A percentile compares a stretch with the other conserved stretches of the same genome.
Evolutionary conservation across 2,329 filamentous ascomycete genomes (phyloP).

Genomic region (Aspergillus sp.): DNA sequence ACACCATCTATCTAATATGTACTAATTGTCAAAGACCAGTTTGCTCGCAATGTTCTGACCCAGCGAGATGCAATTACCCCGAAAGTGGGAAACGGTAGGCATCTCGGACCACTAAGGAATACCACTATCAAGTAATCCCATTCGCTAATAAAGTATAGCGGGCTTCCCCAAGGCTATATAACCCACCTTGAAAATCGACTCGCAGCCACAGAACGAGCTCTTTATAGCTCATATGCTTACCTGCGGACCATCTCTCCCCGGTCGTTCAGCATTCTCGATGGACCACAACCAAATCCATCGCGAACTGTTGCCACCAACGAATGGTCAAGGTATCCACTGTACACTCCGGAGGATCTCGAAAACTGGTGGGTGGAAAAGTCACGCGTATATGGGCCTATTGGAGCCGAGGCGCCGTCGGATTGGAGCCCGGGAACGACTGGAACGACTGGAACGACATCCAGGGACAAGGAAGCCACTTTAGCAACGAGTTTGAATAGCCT

Average conservation of each 20-base stretch:
- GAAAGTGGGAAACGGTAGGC: conserved; percentile 22
- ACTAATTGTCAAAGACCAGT: conserved; percentile 14
- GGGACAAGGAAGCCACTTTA: not conserved
- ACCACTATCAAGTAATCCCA: not conserved
- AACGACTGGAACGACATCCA: not conserved
- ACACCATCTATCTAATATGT: not conserved
- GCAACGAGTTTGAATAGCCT: not conserved
- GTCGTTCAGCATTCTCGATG: not conserved
- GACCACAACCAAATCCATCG: not conserved
- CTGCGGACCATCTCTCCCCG: conserved; percentile 3
- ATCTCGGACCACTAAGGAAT: not conserved
- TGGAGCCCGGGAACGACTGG: not conserved
- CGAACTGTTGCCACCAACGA: conserved; percentile 4
- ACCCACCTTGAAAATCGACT: conserved; percentile 41
- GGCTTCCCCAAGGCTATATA: conserved; percentile 37
- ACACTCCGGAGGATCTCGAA: conserved; percentile 5
- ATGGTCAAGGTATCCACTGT: conserved; percentile 6
- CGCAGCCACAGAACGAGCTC: conserved; percentile 27
- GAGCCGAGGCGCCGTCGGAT: not conserved
- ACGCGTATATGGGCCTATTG: conserved; percentile 1
- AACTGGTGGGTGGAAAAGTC: conserved; percentile 9
- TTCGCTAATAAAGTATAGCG: conserved; percentile 4
- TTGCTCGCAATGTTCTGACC: conserved; percentile 17
- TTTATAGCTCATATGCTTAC: conserved; percentile 16
- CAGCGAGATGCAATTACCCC: conserved; percentile 17